phyloP scores from a whole-genome alignment of 2,329 filamentous ascomycete species.

The Cladosporium sphaerospermum region DNA sequence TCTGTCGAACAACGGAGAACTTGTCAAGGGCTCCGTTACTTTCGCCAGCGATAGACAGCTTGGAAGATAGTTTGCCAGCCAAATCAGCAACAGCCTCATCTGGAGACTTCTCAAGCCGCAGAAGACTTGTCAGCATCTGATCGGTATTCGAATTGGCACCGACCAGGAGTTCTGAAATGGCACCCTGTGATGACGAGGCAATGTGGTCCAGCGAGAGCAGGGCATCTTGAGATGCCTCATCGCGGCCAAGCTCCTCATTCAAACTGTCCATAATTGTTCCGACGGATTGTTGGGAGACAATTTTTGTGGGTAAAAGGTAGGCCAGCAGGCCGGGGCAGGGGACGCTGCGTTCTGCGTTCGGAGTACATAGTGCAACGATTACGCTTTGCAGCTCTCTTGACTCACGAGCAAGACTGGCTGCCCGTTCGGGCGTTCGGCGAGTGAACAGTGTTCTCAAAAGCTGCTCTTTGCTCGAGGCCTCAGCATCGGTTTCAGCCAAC shows the following conservation, averaged over 20 bases:
- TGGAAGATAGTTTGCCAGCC: slow-evolving; percentile 7
- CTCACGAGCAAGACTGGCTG: slow-evolving; percentile 22
- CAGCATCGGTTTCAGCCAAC: slow-evolving; percentile 14
- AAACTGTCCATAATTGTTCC: not conserved
- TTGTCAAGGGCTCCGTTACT: slow-evolving; percentile 15
- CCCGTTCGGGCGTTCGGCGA: slow-evolving; percentile 29
- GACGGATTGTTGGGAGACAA: not conserved
- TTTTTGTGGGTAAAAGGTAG: not conserved
- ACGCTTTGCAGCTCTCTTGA: slow-evolving; percentile 6
- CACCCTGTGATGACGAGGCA: slow-evolving; percentile 3
- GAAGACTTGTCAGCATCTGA: slow-evolving; percentile 7
- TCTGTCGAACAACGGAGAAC: slow-evolving; percentile 48
- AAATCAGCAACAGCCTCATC: slow-evolving; percentile 11
- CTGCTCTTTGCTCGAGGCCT: slow-evolving; percentile 1
- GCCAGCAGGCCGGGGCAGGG: slow-evolving; percentile 4
- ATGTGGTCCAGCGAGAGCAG: slow-evolving; percentile 3
- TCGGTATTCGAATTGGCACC: not conserved
- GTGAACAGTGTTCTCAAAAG: slow-evolving; percentile 26
- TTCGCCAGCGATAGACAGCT: slow-evolving; percentile 3
- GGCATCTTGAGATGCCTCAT: not conserved
- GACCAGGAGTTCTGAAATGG: not conserved
- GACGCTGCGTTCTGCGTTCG: not conserved
- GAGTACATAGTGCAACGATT: not conserved
- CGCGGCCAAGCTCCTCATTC: not conserved
- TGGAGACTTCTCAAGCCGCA: slow-evolving; percentile 7